A percentile compares a stretch with the other conserved stretches of the same genome.
These are phyloP conservation scores for Yamagishiella unicocca DNA, from an alignment of 139 green algal genomes.

Conservation along the genomic window DNA sequence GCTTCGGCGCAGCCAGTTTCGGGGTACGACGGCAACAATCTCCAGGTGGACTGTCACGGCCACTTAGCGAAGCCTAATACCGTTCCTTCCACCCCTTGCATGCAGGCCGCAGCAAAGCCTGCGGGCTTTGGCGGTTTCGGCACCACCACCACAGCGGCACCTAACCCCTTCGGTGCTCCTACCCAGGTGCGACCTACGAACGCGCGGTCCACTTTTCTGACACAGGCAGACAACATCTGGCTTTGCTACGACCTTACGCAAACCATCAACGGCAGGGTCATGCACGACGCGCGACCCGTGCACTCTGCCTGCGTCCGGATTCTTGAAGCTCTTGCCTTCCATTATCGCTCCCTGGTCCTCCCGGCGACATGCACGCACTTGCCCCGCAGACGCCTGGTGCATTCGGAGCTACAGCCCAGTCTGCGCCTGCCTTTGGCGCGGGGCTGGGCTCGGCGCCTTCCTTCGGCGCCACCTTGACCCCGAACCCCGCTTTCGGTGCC, in stretches of 20 bases:
- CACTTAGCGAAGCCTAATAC: too few relatives aligned
- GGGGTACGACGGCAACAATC: slow-evolving; percentile 6
- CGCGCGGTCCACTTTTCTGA: slow-evolving; percentile 7
- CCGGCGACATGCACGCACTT: not conserved
- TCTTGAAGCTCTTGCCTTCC: too few relatives aligned
- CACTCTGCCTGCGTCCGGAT: too few relatives aligned
- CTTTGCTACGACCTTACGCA: too few relatives aligned
- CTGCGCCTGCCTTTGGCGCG: slow-evolving; percentile 56
- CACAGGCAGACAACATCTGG: not conserved
- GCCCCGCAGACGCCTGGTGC: slow-evolving; percentile 12
- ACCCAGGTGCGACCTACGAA: slow-evolving; percentile 2
- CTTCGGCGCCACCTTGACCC: slow-evolving; percentile 49
- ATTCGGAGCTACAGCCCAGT: slow-evolving; percentile 51
- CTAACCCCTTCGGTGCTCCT: slow-evolving; percentile 53
- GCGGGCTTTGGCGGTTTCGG: slow-evolving; percentile 43
- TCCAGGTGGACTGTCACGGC: too few relatives aligned
- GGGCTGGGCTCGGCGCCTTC: slow-evolving; percentile 32
- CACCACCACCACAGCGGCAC: not conserved
- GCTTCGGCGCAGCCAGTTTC: slow-evolving; percentile 13
- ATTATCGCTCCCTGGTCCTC: too few relatives aligned
- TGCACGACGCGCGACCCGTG: too few relatives aligned
- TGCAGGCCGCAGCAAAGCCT: slow-evolving; percentile 38
- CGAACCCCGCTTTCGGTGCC: slow-evolving; percentile 58
- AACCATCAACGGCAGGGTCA: too few relatives aligned
- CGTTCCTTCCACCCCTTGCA: too few relatives aligned